phyloP scores from a whole-genome alignment of 257 asterid species.

The Craterostigma plantagineum region DNA sequence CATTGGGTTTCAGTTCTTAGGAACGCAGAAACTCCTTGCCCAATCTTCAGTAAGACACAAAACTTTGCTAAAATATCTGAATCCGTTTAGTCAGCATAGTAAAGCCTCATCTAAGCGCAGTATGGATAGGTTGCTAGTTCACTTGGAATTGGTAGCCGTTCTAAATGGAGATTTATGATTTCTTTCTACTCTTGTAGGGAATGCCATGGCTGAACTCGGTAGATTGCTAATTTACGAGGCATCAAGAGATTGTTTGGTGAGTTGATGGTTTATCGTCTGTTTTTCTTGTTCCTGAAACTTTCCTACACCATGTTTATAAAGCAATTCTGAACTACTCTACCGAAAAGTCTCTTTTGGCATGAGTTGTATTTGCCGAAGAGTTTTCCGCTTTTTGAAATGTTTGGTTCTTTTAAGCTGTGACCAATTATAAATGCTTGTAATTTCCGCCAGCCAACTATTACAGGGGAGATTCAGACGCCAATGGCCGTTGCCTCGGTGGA shows the following conservation, averaged over 20 bases:
- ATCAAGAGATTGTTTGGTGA: conserved; percentile 91
- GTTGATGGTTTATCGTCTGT: conserved; percentile 13
- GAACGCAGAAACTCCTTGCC: conserved; percentile 73
- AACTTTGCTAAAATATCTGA: not conserved
- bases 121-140: not conserved
- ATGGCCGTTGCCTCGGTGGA: conserved; percentile 78
- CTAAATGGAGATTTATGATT: not conserved
- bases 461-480: conserved; percentile 88
- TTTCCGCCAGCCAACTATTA: conserved; percentile 60
- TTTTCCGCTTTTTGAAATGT: too few species aligned
- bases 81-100: not conserved
- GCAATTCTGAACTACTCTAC: too few species aligned
- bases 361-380: too few species aligned
- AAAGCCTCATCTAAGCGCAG: not conserved
- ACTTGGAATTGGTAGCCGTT: not conserved
- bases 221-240: conserved; percentile 90
- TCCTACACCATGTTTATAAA: too few species aligned
- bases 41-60: conserved; percentile 56
- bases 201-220: conserved; percentile 98
- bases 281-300: too few species aligned
- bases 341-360: too few species aligned
- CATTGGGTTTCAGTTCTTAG: conserved; percentile 97
- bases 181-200: conserved; percentile 19
- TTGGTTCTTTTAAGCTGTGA: too few species aligned
- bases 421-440: conserved; percentile 1